These are phyloP conservation scores for Lotmaria passim DNA, from an alignment of 208 protist genomes.

Conservation along the genomic window DNA sequence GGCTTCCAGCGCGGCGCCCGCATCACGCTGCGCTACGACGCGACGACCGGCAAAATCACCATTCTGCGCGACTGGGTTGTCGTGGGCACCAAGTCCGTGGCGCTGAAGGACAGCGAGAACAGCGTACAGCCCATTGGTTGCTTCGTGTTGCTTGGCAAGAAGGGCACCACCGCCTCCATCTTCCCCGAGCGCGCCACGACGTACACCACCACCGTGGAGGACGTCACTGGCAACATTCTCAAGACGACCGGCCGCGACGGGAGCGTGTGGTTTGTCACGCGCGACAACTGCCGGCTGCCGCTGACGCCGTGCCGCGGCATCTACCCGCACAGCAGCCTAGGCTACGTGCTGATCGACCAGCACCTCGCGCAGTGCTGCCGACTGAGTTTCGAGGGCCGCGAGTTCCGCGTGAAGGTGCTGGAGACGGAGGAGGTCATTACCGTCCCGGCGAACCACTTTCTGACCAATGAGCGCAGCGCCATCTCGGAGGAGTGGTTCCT, in stretches of 20 bases:
- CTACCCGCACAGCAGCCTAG: slow-evolving; percentile 34
- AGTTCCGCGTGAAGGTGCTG: slow-evolving; percentile 46
- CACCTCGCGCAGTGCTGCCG: slow-evolving; percentile 67
- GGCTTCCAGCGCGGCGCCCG: slow-evolving; percentile 77
- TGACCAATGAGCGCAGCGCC: slow-evolving; percentile 48
- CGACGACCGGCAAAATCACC: slow-evolving; percentile 38
- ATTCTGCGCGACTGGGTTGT: slow-evolving; percentile 83
- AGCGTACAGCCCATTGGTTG: slow-evolving; percentile 40
- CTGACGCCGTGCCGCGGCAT: slow-evolving; percentile 44
- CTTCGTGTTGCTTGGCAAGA: slow-evolving; percentile 84
- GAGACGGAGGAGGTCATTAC: slow-evolving; percentile 35
- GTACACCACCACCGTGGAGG: slow-evolving; percentile 49
- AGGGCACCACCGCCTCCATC: slow-evolving; percentile 60
- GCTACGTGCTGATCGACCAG: slow-evolving; percentile 75
- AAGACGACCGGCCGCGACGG: slow-evolving; percentile 38
- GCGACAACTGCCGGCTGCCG: slow-evolving; percentile 82
- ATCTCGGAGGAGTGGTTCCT: slow-evolving; percentile 70
- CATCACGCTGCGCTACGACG: slow-evolving; percentile 78
- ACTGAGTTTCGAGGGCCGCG: slow-evolving; percentile 39
- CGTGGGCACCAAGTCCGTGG: slow-evolving; percentile 55
- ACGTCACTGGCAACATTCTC: slow-evolving; percentile 54
- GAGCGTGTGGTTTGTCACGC: slow-evolving; percentile 50
- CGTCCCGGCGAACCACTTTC: slow-evolving; percentile 53
- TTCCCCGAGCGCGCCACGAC: slow-evolving; percentile 63
- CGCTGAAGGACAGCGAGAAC: slow-evolving; percentile 40